phyloP scores from a whole-genome alignment of 371 early-diverging fungal species.

The Vittaforma corneae region DNA sequence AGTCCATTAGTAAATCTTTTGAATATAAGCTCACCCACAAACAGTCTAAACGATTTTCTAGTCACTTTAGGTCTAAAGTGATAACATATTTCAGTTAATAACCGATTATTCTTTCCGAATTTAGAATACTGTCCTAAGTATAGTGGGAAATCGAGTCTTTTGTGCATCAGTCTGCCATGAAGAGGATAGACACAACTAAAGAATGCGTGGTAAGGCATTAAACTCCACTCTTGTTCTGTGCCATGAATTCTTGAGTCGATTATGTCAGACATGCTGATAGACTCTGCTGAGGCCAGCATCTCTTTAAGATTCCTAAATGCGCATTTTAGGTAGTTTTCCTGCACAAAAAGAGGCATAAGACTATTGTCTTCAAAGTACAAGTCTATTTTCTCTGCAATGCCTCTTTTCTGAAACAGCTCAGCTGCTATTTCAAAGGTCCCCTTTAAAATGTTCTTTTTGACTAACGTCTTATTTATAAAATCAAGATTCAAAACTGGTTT shows the following conservation, averaged over 20 bases:
- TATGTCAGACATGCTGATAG: constrained; percentile 72
- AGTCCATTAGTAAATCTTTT: constrained; percentile 15
- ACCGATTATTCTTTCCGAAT: constrained; percentile 64
- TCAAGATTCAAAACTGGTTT: constrained; percentile 13
- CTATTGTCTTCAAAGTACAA: constrained; percentile 81
- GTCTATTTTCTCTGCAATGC: constrained; percentile 69
- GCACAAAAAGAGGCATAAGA: constrained; percentile 78
- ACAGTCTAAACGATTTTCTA: constrained; percentile 55
- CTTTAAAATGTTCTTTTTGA: constrained; percentile 68
- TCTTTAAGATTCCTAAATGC: neutral
- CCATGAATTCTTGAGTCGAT: constrained; percentile 70
- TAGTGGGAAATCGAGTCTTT: constrained; percentile 56
- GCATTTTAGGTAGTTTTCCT: constrained; percentile 61
- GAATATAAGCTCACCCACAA: constrained; percentile 24
- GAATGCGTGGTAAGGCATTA: constrained; percentile 78
- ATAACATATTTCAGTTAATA: constrained; percentile 67
- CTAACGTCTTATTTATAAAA: constrained; percentile 22
- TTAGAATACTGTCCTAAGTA: constrained; percentile 87
- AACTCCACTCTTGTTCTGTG: constrained; percentile 69
- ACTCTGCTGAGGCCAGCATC: constrained; percentile 62
- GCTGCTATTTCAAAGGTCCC: constrained; percentile 73
- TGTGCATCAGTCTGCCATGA: constrained; percentile 49
- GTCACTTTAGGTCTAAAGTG: constrained; percentile 66
- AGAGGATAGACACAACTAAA: constrained; percentile 76
- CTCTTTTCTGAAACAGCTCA: constrained; percentile 62